Evolutionary conservation across 2,329 filamentous ascomycete species (phyloP), one percentile per base, ranked within the genome.

Genomic region (Diaporthe nobilis): DNA sequence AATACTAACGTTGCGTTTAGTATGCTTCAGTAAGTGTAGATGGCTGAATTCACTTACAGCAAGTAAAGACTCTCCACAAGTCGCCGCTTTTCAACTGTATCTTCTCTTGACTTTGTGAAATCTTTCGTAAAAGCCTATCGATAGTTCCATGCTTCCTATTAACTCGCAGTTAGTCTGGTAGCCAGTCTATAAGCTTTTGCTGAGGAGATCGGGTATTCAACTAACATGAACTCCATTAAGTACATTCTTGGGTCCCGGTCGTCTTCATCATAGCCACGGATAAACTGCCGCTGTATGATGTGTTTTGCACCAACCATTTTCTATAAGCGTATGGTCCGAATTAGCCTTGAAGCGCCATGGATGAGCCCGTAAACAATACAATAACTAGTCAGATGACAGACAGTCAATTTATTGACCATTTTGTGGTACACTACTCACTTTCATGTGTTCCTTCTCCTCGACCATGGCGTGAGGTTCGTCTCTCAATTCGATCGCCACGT

Each of bases 211-310:
- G 60, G 8, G 37, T 20, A 20, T 28, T 8, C 6, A 17, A 47
- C 60, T 17, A 25, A 63, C 60, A 63, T 63, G 39, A 63, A 63
- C 39, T 63, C 60, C 60, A 63, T 63, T 25, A 63, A 44, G 9
- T 63, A 63, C n/a, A 63, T 44, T 37, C 17, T 58, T 37, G 13
- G 55, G 8, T 63, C 9, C 3, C 3, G 17, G 7, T 42, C 34
- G 34, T 39, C 37, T 39, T 42, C 34, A 63, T 63, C n/a, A 7
- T 20, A 47, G 15, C n/a, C 39, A 31, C 8, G 60, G 15, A 63
- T 63, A 7, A 63, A 63, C 13, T 63, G 60, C n/a, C 60, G 60
- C 25, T 63, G 60, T 63, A 63, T 44, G 4, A 63, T 63, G 20
- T 63, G 39, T 47, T 22, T 28, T 47, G 60, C 60, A 31, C 39